Conservation (phyloP, 305 asterid genomes). For the Solanum chacoense region DNA sequence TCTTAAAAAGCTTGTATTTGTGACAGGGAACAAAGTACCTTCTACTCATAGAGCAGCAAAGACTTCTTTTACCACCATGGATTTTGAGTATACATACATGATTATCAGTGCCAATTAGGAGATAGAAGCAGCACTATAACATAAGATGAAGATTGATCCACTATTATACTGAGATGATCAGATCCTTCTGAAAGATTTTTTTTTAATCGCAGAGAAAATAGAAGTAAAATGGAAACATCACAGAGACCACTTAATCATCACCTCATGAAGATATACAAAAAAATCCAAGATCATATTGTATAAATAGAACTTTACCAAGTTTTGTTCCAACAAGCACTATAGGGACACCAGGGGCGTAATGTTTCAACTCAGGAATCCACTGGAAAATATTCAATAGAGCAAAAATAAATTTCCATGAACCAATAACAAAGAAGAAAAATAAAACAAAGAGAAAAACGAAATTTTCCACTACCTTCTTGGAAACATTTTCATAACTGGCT, state of each 20-base stretch:
- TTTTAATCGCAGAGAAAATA: neutral
- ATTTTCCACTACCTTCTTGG: constrained; percentile 18
- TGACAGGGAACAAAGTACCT: neutral
- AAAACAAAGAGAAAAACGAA: neutral
- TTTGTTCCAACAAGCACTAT: constrained; percentile 27
- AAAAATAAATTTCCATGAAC: neutral
- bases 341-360: constrained; percentile 29
- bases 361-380: constrained; percentile 23
- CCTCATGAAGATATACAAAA: neutral
- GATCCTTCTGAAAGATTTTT: neutral
- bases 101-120: neutral
- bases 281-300: neutral
- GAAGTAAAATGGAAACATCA: neutral
- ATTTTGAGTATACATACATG: neutral
- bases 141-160: neutral
- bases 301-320: constrained; percentile 12
- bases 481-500: constrained; percentile 29
- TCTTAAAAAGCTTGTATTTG: neutral
- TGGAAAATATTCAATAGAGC: constrained; percentile 1
- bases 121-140: neutral
- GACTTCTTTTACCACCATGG: neutral
- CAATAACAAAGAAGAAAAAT: neutral
- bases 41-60: neutral
- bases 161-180: neutral
- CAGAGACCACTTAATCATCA: neutral